These are phyloP conservation scores for Ocimum tenuiflorum DNA, from an alignment of 257 asterid genomes.

Conservation along the genomic window DNA sequence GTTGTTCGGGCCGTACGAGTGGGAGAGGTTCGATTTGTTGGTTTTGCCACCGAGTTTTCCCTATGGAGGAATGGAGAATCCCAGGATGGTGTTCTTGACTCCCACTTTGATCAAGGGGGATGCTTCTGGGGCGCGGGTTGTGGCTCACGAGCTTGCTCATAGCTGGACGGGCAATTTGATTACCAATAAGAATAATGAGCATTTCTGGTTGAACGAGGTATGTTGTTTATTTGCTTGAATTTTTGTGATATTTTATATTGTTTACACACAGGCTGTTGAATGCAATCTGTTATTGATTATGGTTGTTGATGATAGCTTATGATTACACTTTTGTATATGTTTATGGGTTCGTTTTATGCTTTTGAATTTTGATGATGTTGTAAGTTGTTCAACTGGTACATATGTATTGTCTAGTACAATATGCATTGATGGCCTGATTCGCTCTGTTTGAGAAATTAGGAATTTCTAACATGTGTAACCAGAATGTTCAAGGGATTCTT, in stretches of 20 bases:
- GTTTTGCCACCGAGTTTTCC: constrained; percentile 98
- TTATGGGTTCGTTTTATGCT: neutral
- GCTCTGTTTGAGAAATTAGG: neutral
- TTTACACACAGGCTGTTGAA: neutral
- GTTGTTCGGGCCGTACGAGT: constrained; percentile 81
- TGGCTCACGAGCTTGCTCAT: constrained; percentile 98
- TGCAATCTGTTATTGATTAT: neutral
- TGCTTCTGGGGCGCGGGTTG: constrained; percentile 75
- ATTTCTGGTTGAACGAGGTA: constrained; percentile 99
- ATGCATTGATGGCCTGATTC: neutral
- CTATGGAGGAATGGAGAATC: constrained; percentile 96
- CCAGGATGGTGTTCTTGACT: constrained; percentile 86
- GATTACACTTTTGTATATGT: neutral
- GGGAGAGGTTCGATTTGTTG: constrained; percentile 96
- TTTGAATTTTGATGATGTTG: neutral
- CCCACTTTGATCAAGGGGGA: constrained; percentile 95
- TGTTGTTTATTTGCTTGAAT: neutral
- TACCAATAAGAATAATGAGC: constrained; percentile 88
- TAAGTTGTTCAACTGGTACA: neutral
- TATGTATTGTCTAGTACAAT: neutral
- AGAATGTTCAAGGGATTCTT: neutral
- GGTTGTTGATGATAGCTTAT: neutral
- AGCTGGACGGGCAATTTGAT: constrained; percentile 98
- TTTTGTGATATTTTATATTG: neutral
- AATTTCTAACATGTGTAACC: no score